These are phyloP conservation scores for Grigorovia jiainica DNA, from an alignment of 805 yeast species.

Conservation along the genomic window DNA sequence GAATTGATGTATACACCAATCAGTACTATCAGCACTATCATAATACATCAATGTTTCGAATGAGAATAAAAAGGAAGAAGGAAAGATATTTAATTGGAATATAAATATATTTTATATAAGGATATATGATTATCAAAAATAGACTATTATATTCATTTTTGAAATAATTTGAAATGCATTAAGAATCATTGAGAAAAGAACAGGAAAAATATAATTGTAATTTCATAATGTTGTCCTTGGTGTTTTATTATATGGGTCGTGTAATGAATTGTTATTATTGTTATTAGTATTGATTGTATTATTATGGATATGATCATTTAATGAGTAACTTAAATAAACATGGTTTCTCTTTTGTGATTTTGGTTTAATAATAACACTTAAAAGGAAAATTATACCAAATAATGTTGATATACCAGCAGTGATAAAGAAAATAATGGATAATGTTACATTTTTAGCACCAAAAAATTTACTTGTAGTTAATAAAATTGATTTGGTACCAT, in stretches of 20 bases:
- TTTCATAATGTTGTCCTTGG: not conserved
- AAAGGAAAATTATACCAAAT: conserved; percentile 63
- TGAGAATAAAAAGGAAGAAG: too few species aligned
- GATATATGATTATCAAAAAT: not conserved
- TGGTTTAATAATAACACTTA: conserved; percentile 75
- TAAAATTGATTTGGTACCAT: conserved; percentile 78
- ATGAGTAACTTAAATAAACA: conserved; percentile 31
- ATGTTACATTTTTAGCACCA: conserved; percentile 77
- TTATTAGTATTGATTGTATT: too few species aligned
- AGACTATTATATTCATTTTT: too few species aligned
- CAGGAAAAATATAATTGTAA: too few species aligned
- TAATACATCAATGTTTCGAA: too few species aligned
- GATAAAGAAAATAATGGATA: conserved; percentile 77
- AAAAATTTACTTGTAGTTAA: conserved; percentile 72
- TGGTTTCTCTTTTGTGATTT: conserved; percentile 65
- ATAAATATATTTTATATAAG: not conserved
- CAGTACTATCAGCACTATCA: too few species aligned
- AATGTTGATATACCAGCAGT: conserved; percentile 72
- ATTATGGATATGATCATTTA: not conserved
- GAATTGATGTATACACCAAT: too few species aligned
- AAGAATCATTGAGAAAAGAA: too few species aligned
- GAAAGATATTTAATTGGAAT: not conserved
- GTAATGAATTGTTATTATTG: not conserved
- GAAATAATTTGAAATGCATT: too few species aligned
- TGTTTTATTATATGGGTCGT: not conserved